phyloP scores from a whole-genome alignment of 345 rosid genomes.

The Eutrema japonicum region DNA sequence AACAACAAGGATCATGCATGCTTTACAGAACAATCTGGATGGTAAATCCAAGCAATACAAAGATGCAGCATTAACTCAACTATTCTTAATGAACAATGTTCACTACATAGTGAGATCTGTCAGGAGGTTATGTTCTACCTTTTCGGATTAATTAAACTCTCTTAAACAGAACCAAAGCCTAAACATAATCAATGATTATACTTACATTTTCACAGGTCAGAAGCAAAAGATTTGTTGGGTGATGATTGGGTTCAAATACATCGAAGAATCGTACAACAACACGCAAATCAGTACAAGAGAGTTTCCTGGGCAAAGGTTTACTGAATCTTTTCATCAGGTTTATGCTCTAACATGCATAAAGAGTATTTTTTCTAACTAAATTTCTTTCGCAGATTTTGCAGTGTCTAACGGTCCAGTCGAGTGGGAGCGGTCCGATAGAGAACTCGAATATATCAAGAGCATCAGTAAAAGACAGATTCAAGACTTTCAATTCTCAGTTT shows the following conservation, averaged over 20 bases:
- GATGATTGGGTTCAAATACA: conserved; percentile 99
- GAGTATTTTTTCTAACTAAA: neutral
- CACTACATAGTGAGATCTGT: conserved; percentile 99
- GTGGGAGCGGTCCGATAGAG: conserved; percentile 45
- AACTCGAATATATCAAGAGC: conserved; percentile 68
- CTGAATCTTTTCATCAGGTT: neutral
- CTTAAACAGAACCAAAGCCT: neutral
- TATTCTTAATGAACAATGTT: conserved; percentile 96
- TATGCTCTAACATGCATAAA: neutral
- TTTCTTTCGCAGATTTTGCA: conserved; percentile 75
- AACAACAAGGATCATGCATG: conserved; percentile 87
- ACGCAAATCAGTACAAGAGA: conserved; percentile 97
- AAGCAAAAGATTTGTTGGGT: conserved; percentile 91
- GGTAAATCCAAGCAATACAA: conserved; percentile 95
- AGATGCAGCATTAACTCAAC: conserved; percentile 88
- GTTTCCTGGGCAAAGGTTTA: conserved; percentile 92
- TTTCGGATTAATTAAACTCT: neutral
- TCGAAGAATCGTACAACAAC: conserved; percentile 91
- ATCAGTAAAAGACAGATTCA: conserved; percentile 83
- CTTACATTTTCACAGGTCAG: conserved; percentile 66
- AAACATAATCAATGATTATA: neutral
- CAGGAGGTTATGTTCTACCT: conserved; percentile 60
- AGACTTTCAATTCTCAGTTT: conserved; percentile 81
- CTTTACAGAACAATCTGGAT: conserved; percentile 85
- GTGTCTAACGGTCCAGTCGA: conserved; percentile 75